Conservation (phyloP, 306 rosid species). For the Parietaria judaica region DNA sequence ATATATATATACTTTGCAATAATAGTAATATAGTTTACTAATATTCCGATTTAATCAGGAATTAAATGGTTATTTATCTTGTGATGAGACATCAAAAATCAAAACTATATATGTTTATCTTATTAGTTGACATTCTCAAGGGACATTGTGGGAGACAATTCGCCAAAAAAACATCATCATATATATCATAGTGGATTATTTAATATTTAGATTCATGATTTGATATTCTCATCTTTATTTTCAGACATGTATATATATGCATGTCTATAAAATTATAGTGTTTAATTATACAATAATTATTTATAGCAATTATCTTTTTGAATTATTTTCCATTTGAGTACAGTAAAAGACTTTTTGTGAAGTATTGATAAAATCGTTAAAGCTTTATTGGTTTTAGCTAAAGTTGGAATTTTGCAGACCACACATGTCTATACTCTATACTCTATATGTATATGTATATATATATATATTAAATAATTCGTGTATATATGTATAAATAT, state of each 20-base stretch:
- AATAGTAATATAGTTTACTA: too few species aligned
- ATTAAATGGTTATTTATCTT: too few species aligned
- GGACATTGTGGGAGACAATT: conserved; percentile 4
- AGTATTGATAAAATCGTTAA: conserved; percentile 32
- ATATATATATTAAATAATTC: not conserved
- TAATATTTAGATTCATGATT: too few species aligned
- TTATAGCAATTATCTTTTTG: not conserved
- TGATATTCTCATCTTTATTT: too few species aligned
- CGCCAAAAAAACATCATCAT: not conserved
- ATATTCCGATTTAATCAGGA: too few species aligned
- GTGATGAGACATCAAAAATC: too few species aligned
- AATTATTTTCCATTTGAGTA: conserved; percentile 19
- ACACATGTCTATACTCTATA: not conserved
- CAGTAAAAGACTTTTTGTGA: conserved; percentile 81
- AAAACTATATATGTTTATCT: too few species aligned
- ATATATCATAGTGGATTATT: not conserved
- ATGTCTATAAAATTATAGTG: too few species aligned
- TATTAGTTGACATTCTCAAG: conserved; percentile 6
- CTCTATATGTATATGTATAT: too few species aligned
- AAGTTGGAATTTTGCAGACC: conserved; percentile 58
- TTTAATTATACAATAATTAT: too few species aligned
- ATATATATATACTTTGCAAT: too few species aligned
- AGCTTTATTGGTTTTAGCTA: conserved; percentile 83
- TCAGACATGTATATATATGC: too few species aligned
- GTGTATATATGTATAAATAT: conserved; percentile 11